Evolutionary conservation across 208 protist species (phyloP).

Genomic region (Crithidia brevicula): DNA sequence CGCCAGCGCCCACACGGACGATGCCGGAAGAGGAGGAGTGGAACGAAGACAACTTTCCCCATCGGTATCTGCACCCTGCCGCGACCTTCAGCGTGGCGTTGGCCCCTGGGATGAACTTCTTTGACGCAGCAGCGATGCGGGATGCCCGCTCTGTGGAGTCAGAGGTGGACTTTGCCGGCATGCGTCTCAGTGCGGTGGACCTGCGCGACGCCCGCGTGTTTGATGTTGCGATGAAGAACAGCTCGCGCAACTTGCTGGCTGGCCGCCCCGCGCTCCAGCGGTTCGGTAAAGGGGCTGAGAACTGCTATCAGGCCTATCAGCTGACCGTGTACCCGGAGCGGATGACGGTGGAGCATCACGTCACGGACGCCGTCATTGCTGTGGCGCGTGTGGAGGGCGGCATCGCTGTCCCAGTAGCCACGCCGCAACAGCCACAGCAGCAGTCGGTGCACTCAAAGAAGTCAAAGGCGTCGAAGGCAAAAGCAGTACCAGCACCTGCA

Average conservation of each 20-base stretch:
- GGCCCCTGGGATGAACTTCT: conserved; percentile 49
- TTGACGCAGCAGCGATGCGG: conserved; percentile 53
- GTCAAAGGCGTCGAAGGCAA: background rate
- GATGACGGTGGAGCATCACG: conserved; percentile 64
- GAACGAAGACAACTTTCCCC: conserved; percentile 83
- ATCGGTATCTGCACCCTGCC: conserved; percentile 80
- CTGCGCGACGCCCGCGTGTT: conserved; percentile 68
- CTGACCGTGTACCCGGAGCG: conserved; percentile 74
- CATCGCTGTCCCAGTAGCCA: background rate
- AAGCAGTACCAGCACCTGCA: background rate
- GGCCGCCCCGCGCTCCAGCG: conserved; percentile 74
- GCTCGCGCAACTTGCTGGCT: conserved; percentile 66
- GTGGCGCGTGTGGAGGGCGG: conserved; percentile 15
- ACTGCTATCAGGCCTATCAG: conserved; percentile 77
- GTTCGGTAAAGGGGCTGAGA: conserved; percentile 53
- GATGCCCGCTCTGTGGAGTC: conserved; percentile 61
- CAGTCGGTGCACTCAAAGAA: background rate
- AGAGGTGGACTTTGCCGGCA: conserved; percentile 55
- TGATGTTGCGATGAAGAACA: conserved; percentile 78
- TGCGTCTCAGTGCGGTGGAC: conserved; percentile 75
- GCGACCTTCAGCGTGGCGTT: conserved; percentile 67
- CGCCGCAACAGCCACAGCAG: background rate
- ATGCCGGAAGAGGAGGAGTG: conserved; percentile 60
- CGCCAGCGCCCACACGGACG: too few relatives aligned
- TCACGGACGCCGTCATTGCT: conserved; percentile 59